Base-by-base conservation (phyloP, 345 rosid genomes). In the Cochlearia excelsa region DNA sequence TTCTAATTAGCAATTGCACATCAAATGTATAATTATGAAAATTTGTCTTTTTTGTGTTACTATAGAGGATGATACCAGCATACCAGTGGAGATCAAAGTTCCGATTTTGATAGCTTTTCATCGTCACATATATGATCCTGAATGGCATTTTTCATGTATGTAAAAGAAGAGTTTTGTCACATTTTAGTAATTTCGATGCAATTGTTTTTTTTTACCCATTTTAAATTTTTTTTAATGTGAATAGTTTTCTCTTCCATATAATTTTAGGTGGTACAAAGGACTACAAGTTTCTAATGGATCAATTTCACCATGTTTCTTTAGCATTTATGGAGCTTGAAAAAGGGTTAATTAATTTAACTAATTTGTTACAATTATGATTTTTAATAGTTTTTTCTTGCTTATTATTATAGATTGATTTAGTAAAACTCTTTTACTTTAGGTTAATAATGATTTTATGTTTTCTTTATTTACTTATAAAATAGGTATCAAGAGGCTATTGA, bases 31-130 rank as follows among this genome's bases (percentile, higher is more conserved):
- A 16, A 16, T 16, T 16, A 16, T 16, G 23, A 16, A 16, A 16
- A 16, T 16, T 16, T 16, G 23, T 16, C 41, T 34, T 4, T 23
- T 9, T 16, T 66, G 53, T 77, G 41, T 63, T 31, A 48, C 68
- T 64, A 59, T 86, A 89, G 99, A 93, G 94, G 99, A 93, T 77
- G 99, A 93, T 64, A 89, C 94, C 58, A 84, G 91, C 83, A 71
- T 89, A 60, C 68, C 83, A 44, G 50, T 76, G 26, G 94, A 86
- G 59, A 77, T 83, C 78, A 93, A 93, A 77, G 84, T 89, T 55
- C 95, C 99, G 31, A 82, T 93, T 34, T 81, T 93, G 45, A 62
- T 55, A 59, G 86, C 67, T 55, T 93, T 93, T 64, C 86, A 89
- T 63, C 78, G 60, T 38, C 94, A 86, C 75, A 77, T 93, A 61